Conservation (phyloP, 2,329 filamentous ascomycete species). For the Xylariales sp. region DNA sequence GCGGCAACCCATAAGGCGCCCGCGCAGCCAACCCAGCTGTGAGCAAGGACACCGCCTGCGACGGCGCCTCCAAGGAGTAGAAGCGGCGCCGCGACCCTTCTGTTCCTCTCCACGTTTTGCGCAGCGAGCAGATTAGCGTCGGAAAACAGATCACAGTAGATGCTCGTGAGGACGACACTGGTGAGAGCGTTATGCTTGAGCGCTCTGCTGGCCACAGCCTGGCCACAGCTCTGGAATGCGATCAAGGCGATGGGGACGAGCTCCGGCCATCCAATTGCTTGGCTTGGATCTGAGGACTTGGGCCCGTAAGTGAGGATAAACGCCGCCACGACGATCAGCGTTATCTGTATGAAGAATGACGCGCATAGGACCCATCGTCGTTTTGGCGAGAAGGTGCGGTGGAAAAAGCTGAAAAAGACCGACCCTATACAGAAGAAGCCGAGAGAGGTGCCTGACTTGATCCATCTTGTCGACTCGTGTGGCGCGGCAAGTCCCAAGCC, state of each 20-base stretch:
- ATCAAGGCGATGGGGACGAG: conserved; percentile 75
- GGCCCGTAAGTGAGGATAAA: conserved; percentile 63
- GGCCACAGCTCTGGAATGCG: conserved; percentile 81
- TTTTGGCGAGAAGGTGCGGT: conserved; percentile 70
- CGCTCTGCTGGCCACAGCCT: conserved; percentile 79
- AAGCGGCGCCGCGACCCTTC: conserved; percentile 61
- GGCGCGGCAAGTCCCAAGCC: conserved; percentile 77
- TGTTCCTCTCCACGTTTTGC: conserved; percentile 63
- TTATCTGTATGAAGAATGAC: conserved; percentile 66
- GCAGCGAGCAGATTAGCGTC: conserved; percentile 63
- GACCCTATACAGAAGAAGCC: conserved; percentile 77
- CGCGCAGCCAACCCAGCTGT: conserved; percentile 60
- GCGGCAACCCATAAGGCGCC: conserved; percentile 71
- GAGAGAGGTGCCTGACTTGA: conserved; percentile 78
- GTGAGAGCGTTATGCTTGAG: conserved; percentile 77
- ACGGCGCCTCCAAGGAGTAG: conserved; percentile 63
- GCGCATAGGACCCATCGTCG: conserved; percentile 73
- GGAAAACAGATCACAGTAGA: conserved; percentile 84
- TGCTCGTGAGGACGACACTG: conserved; percentile 82
- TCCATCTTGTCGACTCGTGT: conserved; percentile 67
- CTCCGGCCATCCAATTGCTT: conserved; percentile 67
- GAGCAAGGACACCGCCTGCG: conserved; percentile 61
- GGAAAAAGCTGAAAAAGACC: conserved; percentile 76
- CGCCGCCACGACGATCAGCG: conserved; percentile 64
- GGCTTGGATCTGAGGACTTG: conserved; percentile 50